Evolutionary conservation across 495 filamentous ascomycete species (phyloP), one percentile per base, ranked within the genome.

Genomic region (Daldinia concentrica): DNA sequence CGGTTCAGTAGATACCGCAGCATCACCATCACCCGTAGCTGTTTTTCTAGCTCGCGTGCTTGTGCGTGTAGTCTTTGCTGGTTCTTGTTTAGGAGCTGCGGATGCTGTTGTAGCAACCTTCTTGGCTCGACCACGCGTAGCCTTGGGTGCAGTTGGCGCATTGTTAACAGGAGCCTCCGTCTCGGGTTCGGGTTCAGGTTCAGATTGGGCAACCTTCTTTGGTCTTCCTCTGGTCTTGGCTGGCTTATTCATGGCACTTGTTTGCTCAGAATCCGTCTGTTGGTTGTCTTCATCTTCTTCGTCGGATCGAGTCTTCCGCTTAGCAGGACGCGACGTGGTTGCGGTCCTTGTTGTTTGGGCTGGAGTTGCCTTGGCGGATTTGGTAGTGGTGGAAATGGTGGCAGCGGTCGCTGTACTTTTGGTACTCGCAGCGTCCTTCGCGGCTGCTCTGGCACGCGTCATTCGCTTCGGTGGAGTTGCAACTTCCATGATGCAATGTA

Each of bases 401-500:
- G 82, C 70, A 2, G 79, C 72, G 43, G 82, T 76, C 58, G 79
- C 69, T 70, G 48, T 62, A 15, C 77, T 79, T 58, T 73, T 76
- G 56, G 76, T 79, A 43, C n/a, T 60, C 26, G 72, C 72, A 69
- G 77, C 79, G 39, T 68, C 71, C 68, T 82, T 84, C 52, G 82
- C 83, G 58, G 87, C 85, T 58, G 84, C 86, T 67, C 87, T 80
- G 51, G 87, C 85, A 66, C 88, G 83, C 59, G 88, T 90, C 64
- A 88, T 82, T 58, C 88, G 85, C 74, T 89, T 88, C 30, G 86
- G 87, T 19, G 76, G 76, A 63, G 61, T 64, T 82, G 86, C 30
- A 82, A 85, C 74, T 82, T 82, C 64, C 82, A 79, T 78, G 26
- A 62, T 66, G 65, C 51, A 62, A 27, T 4, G 52, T 26, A 54